Evolutionary conservation across 768 basidiomycete species (phyloP).

Genomic region (Nidularia pulvinata): DNA sequence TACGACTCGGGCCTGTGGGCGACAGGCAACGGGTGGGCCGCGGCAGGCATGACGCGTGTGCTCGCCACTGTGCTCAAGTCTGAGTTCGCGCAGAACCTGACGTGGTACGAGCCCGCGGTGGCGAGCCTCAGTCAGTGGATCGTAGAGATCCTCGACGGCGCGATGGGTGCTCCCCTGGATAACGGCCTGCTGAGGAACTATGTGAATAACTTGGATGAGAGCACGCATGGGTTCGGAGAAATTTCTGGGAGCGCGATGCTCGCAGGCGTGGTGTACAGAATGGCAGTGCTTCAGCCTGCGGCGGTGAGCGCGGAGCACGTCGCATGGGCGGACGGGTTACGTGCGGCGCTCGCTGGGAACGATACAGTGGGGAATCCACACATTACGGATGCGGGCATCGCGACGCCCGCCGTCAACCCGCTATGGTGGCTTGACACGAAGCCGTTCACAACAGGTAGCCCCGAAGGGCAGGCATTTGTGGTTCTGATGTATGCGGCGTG

Average conservation of each 20-base stretch:
- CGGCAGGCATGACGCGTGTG: slow-evolving; percentile 55
- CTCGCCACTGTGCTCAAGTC: slow-evolving; percentile 46
- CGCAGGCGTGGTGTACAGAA: slow-evolving; percentile 35
- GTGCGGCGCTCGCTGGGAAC: slow-evolving; percentile 11
- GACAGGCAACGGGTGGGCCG: slow-evolving; percentile 59
- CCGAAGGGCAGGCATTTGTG: slow-evolving; percentile 28
- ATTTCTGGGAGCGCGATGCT: slow-evolving; percentile 40
- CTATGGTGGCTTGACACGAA: slow-evolving; percentile 18
- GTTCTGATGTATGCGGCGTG: slow-evolving; percentile 30
- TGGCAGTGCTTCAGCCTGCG: slow-evolving; percentile 31
- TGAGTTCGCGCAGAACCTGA: neutral
- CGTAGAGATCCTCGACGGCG: slow-evolving; percentile 20
- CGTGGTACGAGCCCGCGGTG: slow-evolving; percentile 12
- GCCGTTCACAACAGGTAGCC: slow-evolving; percentile 25
- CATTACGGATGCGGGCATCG: slow-evolving; percentile 19
- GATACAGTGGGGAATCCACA: slow-evolving; percentile 13
- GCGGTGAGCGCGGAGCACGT: slow-evolving; percentile 25
- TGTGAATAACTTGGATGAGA: slow-evolving; percentile 19
- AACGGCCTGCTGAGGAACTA: slow-evolving; percentile 38
- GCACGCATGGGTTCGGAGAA: slow-evolving; percentile 37
- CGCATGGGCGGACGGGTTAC: slow-evolving; percentile 30
- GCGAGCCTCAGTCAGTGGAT: slow-evolving; percentile 13
- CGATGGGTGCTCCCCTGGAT: slow-evolving; percentile 7
- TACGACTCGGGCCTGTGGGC: slow-evolving; percentile 24
- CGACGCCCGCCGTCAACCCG: slow-evolving; percentile 27